phyloP scores from a whole-genome alignment of 2,329 filamentous ascomycete species.

The Ceratocystiopsis sp. region DNA sequence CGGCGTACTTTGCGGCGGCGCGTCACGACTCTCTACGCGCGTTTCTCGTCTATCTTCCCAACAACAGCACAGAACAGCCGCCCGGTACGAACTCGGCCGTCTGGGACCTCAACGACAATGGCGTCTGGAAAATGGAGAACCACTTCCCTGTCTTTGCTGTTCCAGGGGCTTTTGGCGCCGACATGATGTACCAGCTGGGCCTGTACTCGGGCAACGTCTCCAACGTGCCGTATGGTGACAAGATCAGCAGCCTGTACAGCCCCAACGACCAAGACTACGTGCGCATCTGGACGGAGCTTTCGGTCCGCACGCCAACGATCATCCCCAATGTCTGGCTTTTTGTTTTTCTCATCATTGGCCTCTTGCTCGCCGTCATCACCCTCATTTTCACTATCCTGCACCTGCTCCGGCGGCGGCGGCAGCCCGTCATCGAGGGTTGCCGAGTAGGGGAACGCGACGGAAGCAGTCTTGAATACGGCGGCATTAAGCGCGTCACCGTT shows the following conservation, averaged over 20 bases:
- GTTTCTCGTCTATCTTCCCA: slow-evolving; percentile 46
- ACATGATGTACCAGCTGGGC: slow-evolving; percentile 54
- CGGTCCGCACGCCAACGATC: slow-evolving; percentile 26
- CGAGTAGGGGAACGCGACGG: no score
- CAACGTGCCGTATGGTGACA: slow-evolving; percentile 36
- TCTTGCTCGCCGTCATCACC: slow-evolving; percentile 51
- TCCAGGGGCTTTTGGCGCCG: slow-evolving; percentile 45
- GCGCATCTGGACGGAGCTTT: slow-evolving; percentile 40
- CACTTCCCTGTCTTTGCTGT: slow-evolving; percentile 73
- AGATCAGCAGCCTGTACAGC: slow-evolving; percentile 37
- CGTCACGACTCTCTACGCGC: slow-evolving; percentile 40
- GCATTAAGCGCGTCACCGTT: slow-evolving; percentile 67
- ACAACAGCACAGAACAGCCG: slow-evolving; percentile 40
- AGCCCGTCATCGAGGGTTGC: slow-evolving; percentile 16
- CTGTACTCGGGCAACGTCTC: slow-evolving; percentile 64
- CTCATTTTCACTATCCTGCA: slow-evolving; percentile 59
- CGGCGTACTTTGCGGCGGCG: slow-evolving; percentile 51
- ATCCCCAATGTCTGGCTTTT: slow-evolving; percentile 74
- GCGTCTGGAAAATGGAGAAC: slow-evolving; percentile 53
- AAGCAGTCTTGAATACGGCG: slow-evolving; percentile 15
- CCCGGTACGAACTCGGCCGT: slow-evolving; percentile 44
- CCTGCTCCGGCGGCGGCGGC: slow-evolving; percentile 53
- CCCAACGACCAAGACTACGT: slow-evolving; percentile 41
- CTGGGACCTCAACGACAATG: slow-evolving; percentile 57
- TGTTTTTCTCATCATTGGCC: slow-evolving; percentile 49